phyloP scores from a whole-genome alignment of 2,329 filamentous ascomycete genomes.

The Tolypocladium cylindrosporum region DNA sequence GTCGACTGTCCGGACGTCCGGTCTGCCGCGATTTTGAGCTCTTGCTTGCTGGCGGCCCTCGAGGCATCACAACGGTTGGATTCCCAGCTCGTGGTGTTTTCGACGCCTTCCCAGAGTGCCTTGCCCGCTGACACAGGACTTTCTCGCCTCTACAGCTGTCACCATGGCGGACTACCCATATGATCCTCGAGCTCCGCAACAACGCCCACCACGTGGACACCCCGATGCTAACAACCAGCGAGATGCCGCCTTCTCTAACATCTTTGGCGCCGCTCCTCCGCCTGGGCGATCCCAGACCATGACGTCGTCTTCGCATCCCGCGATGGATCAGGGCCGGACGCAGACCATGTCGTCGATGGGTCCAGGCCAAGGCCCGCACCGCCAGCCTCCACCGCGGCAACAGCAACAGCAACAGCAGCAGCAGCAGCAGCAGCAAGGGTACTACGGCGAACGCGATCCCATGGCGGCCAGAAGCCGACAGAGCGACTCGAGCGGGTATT shows the following conservation, averaged over 20 bases:
- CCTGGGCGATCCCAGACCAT: slow-evolving; percentile 91
- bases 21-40: slow-evolving; percentile 14
- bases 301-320: slow-evolving; percentile 58
- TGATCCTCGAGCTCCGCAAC: slow-evolving; percentile 38
- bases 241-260: slow-evolving; percentile 92
- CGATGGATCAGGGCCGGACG: slow-evolving; percentile 54
- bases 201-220: slow-evolving; percentile 32
- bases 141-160: not conserved
- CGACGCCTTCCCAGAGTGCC: not conserved
- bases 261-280: slow-evolving; percentile 81
- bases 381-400: slow-evolving; percentile 50
- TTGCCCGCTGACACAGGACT: not conserved
- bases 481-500: slow-evolving; percentile 36
- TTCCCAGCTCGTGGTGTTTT: not conserved
- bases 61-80: slow-evolving; percentile 13
- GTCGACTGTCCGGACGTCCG: slow-evolving; percentile 12
- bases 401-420: slow-evolving; percentile 38
- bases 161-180: slow-evolving; percentile 51
- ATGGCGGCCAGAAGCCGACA: slow-evolving; percentile 17
- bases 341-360: slow-evolving; percentile 61
- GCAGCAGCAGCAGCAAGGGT: slow-evolving; percentile 32
- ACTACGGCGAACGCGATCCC: slow-evolving; percentile 23
- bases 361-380: slow-evolving; percentile 42
- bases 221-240: slow-evolving; percentile 54
- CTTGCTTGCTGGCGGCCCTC: slow-evolving; percentile 7